A percentile compares a stretch with the other conserved stretches of the same genome.
These are phyloP conservation scores for Diaporthe sp. DNA, from an alignment of 2,329 filamentous ascomycete species.

Conservation along the genomic window DNA sequence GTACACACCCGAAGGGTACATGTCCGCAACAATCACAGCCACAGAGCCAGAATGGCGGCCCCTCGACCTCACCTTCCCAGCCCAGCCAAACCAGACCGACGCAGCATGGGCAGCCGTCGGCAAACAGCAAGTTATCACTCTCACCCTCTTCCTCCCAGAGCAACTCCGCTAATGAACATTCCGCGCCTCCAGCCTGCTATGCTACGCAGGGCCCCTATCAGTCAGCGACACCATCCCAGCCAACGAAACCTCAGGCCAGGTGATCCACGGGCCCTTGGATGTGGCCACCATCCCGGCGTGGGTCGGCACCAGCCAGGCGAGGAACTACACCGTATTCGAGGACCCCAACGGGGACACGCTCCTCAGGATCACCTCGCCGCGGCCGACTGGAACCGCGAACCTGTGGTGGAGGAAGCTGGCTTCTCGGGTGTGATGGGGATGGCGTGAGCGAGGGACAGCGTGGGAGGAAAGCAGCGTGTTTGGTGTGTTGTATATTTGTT, in stretches of 20 bases:
- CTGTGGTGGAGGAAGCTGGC: slow-evolving; percentile 8
- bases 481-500: slow-evolving; percentile 2
- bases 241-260: slow-evolving; percentile 36
- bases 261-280: slow-evolving; percentile 42
- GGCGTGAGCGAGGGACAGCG: too few species aligned
- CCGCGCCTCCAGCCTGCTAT: background rate
- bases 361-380: slow-evolving; percentile 17
- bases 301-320: slow-evolving; percentile 38
- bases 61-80: slow-evolving; percentile 37
- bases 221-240: slow-evolving; percentile 40
- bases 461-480: background rate
- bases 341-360: slow-evolving; percentile 11
- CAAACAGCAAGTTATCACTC: slow-evolving; percentile 19
- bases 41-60: slow-evolving; percentile 42
- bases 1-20: slow-evolving; percentile 41
- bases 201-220: slow-evolving; percentile 41
- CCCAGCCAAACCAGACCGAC: slow-evolving; percentile 39
- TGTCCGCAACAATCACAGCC: slow-evolving; percentile 44
- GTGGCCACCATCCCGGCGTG: slow-evolving; percentile 42
- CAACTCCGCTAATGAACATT: background rate
- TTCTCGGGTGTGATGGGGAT: background rate
- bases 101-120: slow-evolving; percentile 43
- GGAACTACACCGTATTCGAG: slow-evolving; percentile 39
- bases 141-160: accelerated
- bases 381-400: slow-evolving; percentile 13